Evolutionary conservation across 83 land plant species (phyloP).

Genomic region (Picea engelmannii): DNA sequence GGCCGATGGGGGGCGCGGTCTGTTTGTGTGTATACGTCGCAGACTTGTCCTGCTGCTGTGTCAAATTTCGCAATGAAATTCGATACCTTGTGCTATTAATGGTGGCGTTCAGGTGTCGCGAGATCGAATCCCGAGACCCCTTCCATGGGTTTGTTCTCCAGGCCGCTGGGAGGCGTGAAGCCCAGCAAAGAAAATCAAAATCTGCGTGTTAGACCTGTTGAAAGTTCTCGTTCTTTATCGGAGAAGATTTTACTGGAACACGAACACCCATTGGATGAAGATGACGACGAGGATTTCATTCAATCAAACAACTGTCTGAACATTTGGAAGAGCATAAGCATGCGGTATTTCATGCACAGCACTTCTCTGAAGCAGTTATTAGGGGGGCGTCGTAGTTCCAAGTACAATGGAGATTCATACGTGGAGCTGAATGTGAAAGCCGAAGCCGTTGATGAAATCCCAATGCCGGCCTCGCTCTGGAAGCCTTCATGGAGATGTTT

Average conservation of each 20-base stretch:
- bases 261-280: background rate
- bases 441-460: background rate
- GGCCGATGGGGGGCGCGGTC: no score
- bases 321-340: constrained; percentile 2
- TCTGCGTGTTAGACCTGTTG: background rate
- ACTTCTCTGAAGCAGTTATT: background rate
- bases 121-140: background rate
- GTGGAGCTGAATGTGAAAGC: background rate
- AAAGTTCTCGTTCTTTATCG: constrained; percentile 4
- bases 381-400: background rate
- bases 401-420: background rate
- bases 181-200: background rate
- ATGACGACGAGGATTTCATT: background rate
- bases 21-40: no score
- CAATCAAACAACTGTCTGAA: background rate
- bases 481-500: constrained; percentile 19
- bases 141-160: background rate
- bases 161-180: background rate
- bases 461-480: background rate
- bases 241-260: background rate
- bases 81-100: no score
- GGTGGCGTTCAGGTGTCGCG: background rate
- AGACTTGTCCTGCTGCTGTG: no score
- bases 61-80: no score
- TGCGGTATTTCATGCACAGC: background rate